Evolutionary conservation across 306 rosid species (phyloP).

Genomic region (Datisca glomerata): DNA sequence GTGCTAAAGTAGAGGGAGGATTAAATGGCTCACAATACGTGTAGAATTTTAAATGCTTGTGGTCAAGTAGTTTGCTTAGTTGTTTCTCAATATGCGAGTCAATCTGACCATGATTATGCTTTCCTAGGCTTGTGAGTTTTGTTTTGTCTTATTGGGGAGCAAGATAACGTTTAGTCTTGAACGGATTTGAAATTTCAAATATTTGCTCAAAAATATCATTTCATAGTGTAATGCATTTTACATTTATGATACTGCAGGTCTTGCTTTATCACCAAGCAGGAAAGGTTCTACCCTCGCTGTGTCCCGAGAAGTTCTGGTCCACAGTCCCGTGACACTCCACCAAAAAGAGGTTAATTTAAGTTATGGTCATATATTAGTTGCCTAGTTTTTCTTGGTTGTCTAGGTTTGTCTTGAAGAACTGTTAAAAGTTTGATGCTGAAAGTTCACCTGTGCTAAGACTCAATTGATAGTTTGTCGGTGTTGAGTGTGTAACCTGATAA

Average conservation of each 20-base stretch:
- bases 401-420: constrained; percentile 1
- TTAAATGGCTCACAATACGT: too few species aligned
- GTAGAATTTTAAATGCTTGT: too few species aligned
- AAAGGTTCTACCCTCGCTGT: constrained; percentile 63
- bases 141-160: too few species aligned
- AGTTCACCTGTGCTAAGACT: background rate
- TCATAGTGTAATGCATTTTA: background rate
- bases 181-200: background rate
- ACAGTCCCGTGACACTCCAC: constrained; percentile 92
- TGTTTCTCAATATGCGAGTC: too few species aligned
- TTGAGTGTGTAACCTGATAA: background rate
- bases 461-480: constrained; percentile 5
- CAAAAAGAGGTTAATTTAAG: constrained; percentile 64
- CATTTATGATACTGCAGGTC: constrained; percentile 34
- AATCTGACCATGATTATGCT: too few species aligned
- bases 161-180: too few species aligned
- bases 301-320: constrained; percentile 63
- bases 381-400: background rate
- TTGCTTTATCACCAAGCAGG: constrained; percentile 36
- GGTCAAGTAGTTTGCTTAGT: too few species aligned
- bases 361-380: constrained; percentile 1
- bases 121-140: too few species aligned
- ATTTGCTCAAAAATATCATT: too few species aligned
- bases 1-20: too few species aligned
- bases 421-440: background rate